Percentiles rank a stretch among this genome's conserved stretches.
These are phyloP conservation scores for Tolypocladium album DNA, from an alignment of 2,329 filamentous ascomycete species.

Conservation along the genomic window DNA sequence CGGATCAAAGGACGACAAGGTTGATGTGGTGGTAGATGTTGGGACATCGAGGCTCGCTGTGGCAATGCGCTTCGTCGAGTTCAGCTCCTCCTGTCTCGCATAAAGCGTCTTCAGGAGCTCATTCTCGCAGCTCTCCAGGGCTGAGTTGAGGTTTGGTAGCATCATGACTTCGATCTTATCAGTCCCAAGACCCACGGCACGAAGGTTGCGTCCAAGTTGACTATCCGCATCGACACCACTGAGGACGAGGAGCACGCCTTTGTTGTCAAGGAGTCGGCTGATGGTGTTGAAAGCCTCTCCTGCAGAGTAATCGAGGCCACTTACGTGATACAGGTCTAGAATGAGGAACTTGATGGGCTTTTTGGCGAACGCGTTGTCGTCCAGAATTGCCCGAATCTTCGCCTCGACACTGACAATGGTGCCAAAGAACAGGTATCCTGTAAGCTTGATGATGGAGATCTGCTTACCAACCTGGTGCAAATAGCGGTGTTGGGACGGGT, in stretches of 20 bases:
- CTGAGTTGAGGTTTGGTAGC: conserved; percentile 84
- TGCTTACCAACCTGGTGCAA: conserved; percentile 77
- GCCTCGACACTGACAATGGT: conserved; percentile 94
- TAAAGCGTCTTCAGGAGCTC: conserved; percentile 78
- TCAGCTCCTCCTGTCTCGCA: conserved; percentile 52
- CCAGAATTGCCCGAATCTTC: conserved; percentile 70
- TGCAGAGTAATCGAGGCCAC: conserved; percentile 89
- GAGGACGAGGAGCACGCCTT: conserved; percentile 70
- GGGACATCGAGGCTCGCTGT: conserved; percentile 40
- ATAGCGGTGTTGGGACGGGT: conserved; percentile 80
- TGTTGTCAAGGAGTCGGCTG: conserved; percentile 68
- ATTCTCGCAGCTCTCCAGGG: conserved; percentile 90
- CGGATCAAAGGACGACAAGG: conserved; percentile 22
- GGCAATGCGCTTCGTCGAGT: conserved; percentile 29
- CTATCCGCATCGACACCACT: conserved; percentile 71
- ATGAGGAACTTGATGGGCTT: conserved; percentile 83
- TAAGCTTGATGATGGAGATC: conserved; percentile 83
- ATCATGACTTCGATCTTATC: conserved; percentile 66
- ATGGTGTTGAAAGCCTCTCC: conserved; percentile 92
- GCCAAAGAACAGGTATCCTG: conserved; percentile 95
- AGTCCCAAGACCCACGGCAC: conserved; percentile 72
- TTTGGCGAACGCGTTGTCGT: conserved; percentile 67
- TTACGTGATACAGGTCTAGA: conserved; percentile 80
- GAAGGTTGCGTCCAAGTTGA: conserved; percentile 65
- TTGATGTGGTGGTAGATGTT: conserved; percentile 17